Conservation (phyloP, 2,329 filamentous ascomycete species). For the Nothophoma quercina region DNA sequence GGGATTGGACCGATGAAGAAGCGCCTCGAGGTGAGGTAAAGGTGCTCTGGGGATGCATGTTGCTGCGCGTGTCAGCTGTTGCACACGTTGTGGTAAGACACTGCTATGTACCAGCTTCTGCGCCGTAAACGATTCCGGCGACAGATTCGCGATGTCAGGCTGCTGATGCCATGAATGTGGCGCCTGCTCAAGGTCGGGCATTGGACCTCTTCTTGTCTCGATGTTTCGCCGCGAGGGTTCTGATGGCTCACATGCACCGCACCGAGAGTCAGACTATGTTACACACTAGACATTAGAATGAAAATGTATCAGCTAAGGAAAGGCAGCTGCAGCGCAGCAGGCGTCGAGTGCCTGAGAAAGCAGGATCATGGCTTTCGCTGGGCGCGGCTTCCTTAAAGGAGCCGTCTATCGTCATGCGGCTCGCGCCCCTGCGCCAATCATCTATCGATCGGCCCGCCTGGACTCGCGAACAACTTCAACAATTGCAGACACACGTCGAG, state of each 20-base stretch:
- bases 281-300: constrained; percentile 25
- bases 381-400: constrained; percentile 12
- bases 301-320: constrained; percentile 20
- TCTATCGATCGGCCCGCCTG: constrained; percentile 11
- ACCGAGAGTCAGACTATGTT: constrained; percentile 20
- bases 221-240: constrained; percentile 24
- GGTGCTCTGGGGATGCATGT: constrained; percentile 67
- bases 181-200: constrained; percentile 34
- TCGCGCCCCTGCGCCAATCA: constrained; percentile 38
- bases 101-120: constrained; percentile 57
- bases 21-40: constrained; percentile 67
- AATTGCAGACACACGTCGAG: neutral
- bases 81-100: neutral
- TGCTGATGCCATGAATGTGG: constrained; percentile 45
- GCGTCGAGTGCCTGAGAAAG: constrained; percentile 19
- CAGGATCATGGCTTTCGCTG: constrained; percentile 18
- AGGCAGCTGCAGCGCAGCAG: constrained; percentile 26
- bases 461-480: constrained; percentile 9
- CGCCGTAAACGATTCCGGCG: constrained; percentile 61
- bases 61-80: constrained; percentile 50
- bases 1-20: constrained; percentile 73
- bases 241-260: constrained; percentile 21
- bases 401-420: constrained; percentile 31
- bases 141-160: constrained; percentile 46
- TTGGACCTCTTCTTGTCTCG: constrained; percentile 34